These are phyloP conservation scores for Leptographium lundbergii DNA, from an alignment of 2,329 filamentous ascomycete genomes.

Conservation along the genomic window DNA sequence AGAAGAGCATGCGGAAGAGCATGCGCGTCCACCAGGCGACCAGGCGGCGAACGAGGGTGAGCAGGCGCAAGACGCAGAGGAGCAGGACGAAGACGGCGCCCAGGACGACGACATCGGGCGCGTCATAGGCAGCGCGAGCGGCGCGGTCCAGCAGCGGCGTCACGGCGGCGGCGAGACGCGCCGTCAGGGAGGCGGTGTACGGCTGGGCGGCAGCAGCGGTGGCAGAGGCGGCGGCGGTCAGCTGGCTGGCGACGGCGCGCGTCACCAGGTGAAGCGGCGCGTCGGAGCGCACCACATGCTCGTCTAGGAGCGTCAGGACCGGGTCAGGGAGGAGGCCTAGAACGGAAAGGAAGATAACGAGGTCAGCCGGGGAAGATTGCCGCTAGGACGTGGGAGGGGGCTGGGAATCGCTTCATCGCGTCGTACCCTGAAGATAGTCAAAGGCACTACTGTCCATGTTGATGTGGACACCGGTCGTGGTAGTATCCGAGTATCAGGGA, in stretches of 20 bases:
- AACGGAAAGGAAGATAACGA: not conserved
- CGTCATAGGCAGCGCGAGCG: constrained; percentile 22
- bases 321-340: constrained; percentile 22
- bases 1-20: constrained; percentile 49
- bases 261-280: constrained; percentile 30
- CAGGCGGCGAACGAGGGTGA: constrained; percentile 57
- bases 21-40: constrained; percentile 69
- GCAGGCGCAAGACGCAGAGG: constrained; percentile 48
- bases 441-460: not conserved
- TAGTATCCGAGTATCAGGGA: not conserved
- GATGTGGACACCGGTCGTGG: not conserved
- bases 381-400: not conserved
- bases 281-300: constrained; percentile 32
- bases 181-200: constrained; percentile 18
- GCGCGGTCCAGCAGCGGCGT: constrained; percentile 30
- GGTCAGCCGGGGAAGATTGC: not conserved
- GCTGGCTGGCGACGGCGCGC: constrained; percentile 20
- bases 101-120: constrained; percentile 29
- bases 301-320: constrained; percentile 34
- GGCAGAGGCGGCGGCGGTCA: constrained; percentile 17
- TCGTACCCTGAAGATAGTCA: not conserved
- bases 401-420: not conserved
- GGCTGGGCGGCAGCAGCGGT: constrained; percentile 30
- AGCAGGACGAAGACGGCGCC: constrained; percentile 41
- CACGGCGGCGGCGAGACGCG: constrained; percentile 11